Evolutionary conservation across 73 alveolate species (phyloP), one percentile per base, ranked within the genome.

Genomic region (Paramecium primaurelia): DNA sequence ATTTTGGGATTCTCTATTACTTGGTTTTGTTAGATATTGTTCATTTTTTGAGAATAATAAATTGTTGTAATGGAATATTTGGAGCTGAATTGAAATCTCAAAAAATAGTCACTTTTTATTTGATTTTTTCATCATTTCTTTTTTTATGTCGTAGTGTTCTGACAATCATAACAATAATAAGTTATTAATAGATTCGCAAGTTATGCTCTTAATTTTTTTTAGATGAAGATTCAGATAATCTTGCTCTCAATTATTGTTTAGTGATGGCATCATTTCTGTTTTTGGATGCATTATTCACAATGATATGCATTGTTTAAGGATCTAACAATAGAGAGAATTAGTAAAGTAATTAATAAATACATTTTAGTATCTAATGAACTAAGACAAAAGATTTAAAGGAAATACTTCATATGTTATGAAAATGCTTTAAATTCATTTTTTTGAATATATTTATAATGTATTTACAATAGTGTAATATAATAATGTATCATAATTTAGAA

Each of bases 391-490:
- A 73, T 73, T 0, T 2, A 44, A 40, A 37, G 20, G 30, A 73
- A 73, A 25, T 73, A 73, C 47, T 73, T 73, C 26, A 73, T 73
- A n/a, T 73, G 87, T 14, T 73, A 73, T 73, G 87, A 73, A 37
- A 73, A 73, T 73, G 87, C 87, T 73, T 34, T 73, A 38, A 34
- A 73, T 38, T 36, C 87, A 37, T 73, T 37, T 73, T 37, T 22
- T 73, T 73, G 87, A 73, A 37, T 8, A 12, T 16, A 73, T 73
- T 37, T 30, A 73, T 40, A 30, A 30, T 73, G 36, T 80, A 45
- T 80, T 45, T 40, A 7, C 47, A 64, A 26, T 3, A 64, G 10
- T 64, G 4, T 32, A 64, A 12, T 32, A 28, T 18, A 59, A 8
- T 59, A 59, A 59, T 59, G 59, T 12, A 49, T 6, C 25, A 2